phyloP scores from a whole-genome alignment of 352 stramenopile species.

The Pythium aristosporum region DNA sequence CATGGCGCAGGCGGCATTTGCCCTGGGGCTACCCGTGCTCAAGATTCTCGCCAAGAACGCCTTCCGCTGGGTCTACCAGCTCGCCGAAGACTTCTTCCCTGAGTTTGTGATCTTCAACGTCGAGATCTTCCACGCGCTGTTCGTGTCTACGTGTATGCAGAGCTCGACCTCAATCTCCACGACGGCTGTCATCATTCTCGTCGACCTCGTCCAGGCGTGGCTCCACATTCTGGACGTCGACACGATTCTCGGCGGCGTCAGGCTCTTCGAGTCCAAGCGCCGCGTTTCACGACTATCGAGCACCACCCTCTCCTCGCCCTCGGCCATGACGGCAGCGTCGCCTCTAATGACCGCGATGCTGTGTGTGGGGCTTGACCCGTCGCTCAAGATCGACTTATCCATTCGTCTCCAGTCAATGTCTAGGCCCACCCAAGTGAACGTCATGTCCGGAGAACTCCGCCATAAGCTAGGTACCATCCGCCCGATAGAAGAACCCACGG shows the following conservation, averaged over 20 bases:
- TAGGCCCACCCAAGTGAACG: no score
- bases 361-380: neutral
- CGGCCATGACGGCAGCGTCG: neutral
- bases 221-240: slow-evolving; percentile 6
- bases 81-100: slow-evolving; percentile 28
- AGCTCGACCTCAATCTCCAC: slow-evolving; percentile 2
- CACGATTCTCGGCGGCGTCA: neutral
- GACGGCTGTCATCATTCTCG: slow-evolving; percentile 8
- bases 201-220: slow-evolving; percentile 14
- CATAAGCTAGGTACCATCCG: neutral
- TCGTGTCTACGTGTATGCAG: slow-evolving; percentile 25
- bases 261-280: slow-evolving; percentile 1
- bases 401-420: slow-evolving; percentile 6
- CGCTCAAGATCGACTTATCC: neutral
- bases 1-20: slow-evolving; percentile 9
- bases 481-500: neutral
- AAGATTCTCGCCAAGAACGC: slow-evolving; percentile 47
- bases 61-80: slow-evolving; percentile 18
- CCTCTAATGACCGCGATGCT: slow-evolving; percentile 1
- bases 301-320: neutral
- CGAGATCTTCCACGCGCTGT: slow-evolving; percentile 29
- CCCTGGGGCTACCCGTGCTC: slow-evolving; percentile 35
- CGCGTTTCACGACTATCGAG: neutral
- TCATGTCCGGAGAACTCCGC: neutral
- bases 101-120: slow-evolving; percentile 28